phyloP scores from a whole-genome alignment of 2,329 filamentous ascomycete species.

The Nemania serpens region DNA sequence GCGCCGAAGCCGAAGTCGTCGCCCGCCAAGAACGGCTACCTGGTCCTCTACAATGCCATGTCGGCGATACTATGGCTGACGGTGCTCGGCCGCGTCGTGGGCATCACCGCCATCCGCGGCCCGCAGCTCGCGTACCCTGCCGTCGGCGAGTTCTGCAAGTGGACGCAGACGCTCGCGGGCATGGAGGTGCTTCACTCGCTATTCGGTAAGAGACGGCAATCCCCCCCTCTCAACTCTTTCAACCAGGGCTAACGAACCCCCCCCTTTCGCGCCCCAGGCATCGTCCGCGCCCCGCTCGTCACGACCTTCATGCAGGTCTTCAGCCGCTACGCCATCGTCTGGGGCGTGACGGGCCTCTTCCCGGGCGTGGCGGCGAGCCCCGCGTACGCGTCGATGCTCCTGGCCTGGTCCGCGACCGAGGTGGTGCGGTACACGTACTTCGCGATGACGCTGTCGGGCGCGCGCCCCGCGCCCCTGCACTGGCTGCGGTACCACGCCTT shows the following conservation, averaged over 20 bases:
- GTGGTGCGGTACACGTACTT: conserved; percentile 94
- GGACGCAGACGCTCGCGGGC: conserved; percentile 81
- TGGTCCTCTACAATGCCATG: conserved; percentile 82
- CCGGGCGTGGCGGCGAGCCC: conserved; percentile 62
- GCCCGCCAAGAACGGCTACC: conserved; percentile 66
- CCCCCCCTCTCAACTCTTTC: background rate
- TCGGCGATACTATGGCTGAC: conserved; percentile 79
- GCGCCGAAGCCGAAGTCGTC: conserved; percentile 40
- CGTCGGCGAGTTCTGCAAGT: conserved; percentile 70
- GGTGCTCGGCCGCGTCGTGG: conserved; percentile 71
- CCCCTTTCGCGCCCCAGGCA: conserved; percentile 54
- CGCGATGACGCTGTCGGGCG: conserved; percentile 67
- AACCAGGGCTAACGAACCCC: conserved; percentile 13
- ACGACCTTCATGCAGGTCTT: conserved; percentile 92
- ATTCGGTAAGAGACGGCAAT: conserved; percentile 59
- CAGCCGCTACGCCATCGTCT: conserved; percentile 85
- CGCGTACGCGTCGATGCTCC: conserved; percentile 76
- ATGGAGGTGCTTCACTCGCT: conserved; percentile 85
- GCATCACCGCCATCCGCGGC: conserved; percentile 58
- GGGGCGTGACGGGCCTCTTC: conserved; percentile 79
- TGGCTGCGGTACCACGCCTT: conserved; percentile 95
- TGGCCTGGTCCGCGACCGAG: conserved; percentile 90
- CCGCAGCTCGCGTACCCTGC: conserved; percentile 63
- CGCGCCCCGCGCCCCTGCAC: conserved; percentile 67
- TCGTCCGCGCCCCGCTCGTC: conserved; percentile 82